These are phyloP conservation scores for Annulohypoxylon stygium DNA, from an alignment of 495 filamentous ascomycete genomes.

Conservation along the genomic window DNA sequence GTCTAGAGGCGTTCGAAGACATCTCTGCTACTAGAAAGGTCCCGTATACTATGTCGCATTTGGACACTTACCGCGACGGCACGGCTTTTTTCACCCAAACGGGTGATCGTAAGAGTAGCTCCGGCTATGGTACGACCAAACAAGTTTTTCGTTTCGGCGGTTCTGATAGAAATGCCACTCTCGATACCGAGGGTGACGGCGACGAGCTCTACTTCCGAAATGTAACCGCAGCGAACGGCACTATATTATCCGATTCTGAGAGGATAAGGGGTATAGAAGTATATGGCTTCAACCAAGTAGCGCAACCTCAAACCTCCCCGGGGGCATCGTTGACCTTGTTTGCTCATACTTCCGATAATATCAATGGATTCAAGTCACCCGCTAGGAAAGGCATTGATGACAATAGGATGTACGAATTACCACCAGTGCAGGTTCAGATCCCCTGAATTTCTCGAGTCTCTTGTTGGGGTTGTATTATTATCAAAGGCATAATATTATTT, in stretches of 20 bases:
- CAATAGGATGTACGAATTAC: neutral
- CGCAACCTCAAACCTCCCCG: neutral
- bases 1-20: slow-evolving; percentile 63
- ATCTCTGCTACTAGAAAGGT: neutral
- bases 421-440: slow-evolving; percentile 12
- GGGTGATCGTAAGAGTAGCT: slow-evolving; percentile 59
- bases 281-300: slow-evolving; percentile 6
- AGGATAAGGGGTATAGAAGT: slow-evolving; percentile 35
- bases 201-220: slow-evolving; percentile 52
- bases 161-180: slow-evolving; percentile 20
- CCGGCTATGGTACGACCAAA: slow-evolving; percentile 65
- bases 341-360: slow-evolving; percentile 22
- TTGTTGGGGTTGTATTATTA: neutral
- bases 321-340: slow-evolving; percentile 18
- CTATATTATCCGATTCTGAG: slow-evolving; percentile 50
- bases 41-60: slow-evolving; percentile 53
- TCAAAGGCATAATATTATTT: neutral
- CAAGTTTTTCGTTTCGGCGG: slow-evolving; percentile 67
- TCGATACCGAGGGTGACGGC: slow-evolving; percentile 23
- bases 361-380: neutral
- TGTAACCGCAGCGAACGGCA: slow-evolving; percentile 49
- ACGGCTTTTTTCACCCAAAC: slow-evolving; percentile 64
- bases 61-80: slow-evolving; percentile 68
- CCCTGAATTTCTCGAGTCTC: neutral
- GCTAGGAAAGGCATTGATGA: neutral